These are phyloP conservation scores for Boletus vinaceobasis DNA, from an alignment of 768 basidiomycete genomes.

Conservation along the genomic window DNA sequence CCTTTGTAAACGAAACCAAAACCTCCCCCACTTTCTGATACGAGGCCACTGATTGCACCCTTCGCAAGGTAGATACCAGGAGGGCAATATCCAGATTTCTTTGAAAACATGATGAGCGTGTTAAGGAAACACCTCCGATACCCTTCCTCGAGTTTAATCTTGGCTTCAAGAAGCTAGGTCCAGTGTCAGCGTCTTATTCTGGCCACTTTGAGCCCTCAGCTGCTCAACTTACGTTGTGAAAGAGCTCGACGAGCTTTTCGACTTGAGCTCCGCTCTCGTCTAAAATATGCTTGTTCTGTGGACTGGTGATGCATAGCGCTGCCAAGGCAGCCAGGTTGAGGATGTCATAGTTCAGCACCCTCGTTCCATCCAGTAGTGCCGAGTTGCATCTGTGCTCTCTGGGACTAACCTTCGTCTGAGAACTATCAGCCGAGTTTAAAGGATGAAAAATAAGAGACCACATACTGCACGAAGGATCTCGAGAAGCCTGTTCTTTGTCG, in stretches of 20 bases:
- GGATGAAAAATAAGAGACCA: not conserved
- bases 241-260: constrained; percentile 19
- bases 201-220: not conserved
- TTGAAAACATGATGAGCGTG: constrained; percentile 20
- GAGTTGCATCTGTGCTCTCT: constrained; percentile 25
- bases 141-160: constrained; percentile 12
- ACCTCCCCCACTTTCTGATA: constrained; percentile 10
- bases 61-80: constrained; percentile 8
- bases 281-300: constrained; percentile 3
- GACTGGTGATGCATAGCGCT: constrained; percentile 9
- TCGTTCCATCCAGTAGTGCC: constrained; percentile 14
- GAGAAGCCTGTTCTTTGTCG: constrained; percentile 11
- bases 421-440: constrained; percentile 7
- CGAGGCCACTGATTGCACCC: constrained; percentile 7
- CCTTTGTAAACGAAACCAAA: constrained; percentile 24
- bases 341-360: constrained; percentile 18
- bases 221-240: constrained; percentile 21
- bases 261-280: not conserved
- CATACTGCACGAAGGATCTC: constrained; percentile 17
- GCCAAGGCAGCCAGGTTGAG: constrained; percentile 17
- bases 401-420: constrained; percentile 6
- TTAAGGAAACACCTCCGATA: constrained; percentile 18
- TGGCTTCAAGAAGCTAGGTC: constrained; percentile 21
- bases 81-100: constrained; percentile 18
- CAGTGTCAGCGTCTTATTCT: constrained; percentile 1